Evolutionary conservation across 148 eudicot genomes (phyloP), one percentile per base, ranked within the genome.

Genomic region (Rhododendron ovatum): DNA sequence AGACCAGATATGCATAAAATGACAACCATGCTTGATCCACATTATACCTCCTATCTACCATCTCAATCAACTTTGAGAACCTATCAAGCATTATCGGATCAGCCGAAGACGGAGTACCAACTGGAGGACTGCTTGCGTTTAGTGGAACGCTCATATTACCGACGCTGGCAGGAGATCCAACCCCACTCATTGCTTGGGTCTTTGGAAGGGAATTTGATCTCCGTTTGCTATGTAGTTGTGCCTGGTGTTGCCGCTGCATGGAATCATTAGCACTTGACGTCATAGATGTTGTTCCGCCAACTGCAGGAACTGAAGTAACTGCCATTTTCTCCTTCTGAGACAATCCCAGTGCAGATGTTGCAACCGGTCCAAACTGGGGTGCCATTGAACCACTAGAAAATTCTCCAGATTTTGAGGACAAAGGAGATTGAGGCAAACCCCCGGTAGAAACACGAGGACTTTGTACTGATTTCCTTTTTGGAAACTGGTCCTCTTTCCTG

Each of bases 101-200:
- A 87, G 86, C 89, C 90, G 88, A 88, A 78, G 94, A 84, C 47
- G 88, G 92, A 73, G 90, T 90, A 84, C 94, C 95, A 86, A 93
- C 91, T 76, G 98, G 91, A 81, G 99, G 95, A 90, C 98, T 95
- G 87, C 91, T 93, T 83, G 93, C 96, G 90, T 90, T 95, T 87
- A 93, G 84, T n/a, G 94, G 95, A 78, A 92, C 78, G 55, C 94
- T 93, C 86, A 93, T 90, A 86, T 88, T 97, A 93, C 95, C 88
- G 76, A 95, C 95, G 87, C 98, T 97, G 81, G 90, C 94, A 63
- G 99, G 99, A 87, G 98, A 97, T 39, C 93, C 99, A 80, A 94
- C 95, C 85, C 95, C 96, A 86, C 91, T 94, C 86, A 96, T 93
- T 59, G 86, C 89, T 33, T 93, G 93, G 43, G 92, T 91, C 88